Base-by-base conservation (phyloP, 768 basidiomycete species). In the Suillus ampliporus region DNA sequence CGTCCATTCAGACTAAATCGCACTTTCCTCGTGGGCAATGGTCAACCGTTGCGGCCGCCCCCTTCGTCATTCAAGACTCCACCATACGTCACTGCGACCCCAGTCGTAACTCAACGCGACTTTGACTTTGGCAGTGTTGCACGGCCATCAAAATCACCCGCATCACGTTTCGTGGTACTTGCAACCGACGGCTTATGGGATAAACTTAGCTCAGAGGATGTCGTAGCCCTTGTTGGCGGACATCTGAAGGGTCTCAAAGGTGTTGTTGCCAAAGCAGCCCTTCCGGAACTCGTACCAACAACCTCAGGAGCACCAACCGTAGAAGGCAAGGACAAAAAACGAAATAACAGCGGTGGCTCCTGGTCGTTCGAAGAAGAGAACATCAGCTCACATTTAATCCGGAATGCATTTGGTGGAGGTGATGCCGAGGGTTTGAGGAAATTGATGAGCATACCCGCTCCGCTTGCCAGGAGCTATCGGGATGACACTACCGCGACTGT, bases 391-490 rank as follows among this genome's bases (percentile, higher is more conserved):
- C 95, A 96, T 75, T 78, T 97, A 19, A 93, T 96, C 61, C 83
- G 94, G 64, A 97, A 97, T 71, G 92, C 94, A n/a, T 87, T 95
- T 63, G 93, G 93, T n/a, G 94, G 95, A 35, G 91, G 85, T 2
- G 85, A 95, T 70, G 80, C 84, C 59, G 70, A 61, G 52, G 75
- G 76, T 56, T 80, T 96, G 62, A 82, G 87, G 56, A 82, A 78
- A 71, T 64, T 86, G 60, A 77, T 95, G 70, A 94, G 92, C 74
- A 94, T 96, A 50, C 92, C 94, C n/a, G 81, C 91, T 6, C 92
- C 92, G 17, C 76, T 85, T 65, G 88, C 93, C 31, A 81, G 94
- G 68, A 81, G 89, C 60, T 91, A 87, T 72, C 82, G 94, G 48
- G 94, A 96, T 70, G 94, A 96, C 73, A 83, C 90, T 37, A 94